Evolutionary conservation across 2,329 filamentous ascomycete genomes (phyloP), one percentile per base, ranked within the genome.

Genomic region (Penicillium sp.): DNA sequence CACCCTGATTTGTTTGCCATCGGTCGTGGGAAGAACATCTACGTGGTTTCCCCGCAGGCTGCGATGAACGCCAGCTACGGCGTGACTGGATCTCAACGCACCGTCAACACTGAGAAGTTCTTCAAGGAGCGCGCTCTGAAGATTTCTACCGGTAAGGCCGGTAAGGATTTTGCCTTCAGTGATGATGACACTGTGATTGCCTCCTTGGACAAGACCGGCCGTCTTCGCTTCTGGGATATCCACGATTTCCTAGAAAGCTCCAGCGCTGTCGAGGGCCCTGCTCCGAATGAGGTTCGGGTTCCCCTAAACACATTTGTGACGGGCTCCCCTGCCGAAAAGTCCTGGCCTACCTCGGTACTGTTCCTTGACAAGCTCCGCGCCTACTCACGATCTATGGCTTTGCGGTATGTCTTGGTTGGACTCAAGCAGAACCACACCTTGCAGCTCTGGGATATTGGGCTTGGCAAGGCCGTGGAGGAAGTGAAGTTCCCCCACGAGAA

Each of bases 351-450:
- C 2, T 97, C 94, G 20, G 90, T 99, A 52, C 83, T 96, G 70
- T 88, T 99, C 73, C 86, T 99, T 63, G 94, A 99, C 76, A 99
- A 97, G 80, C 86, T 92, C 74, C 89, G 92, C 57, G 91, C 94
- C 39, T 97, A 95, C 74, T 84, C 87, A 76, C 96, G 94, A 76
- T 88, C 89, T 54, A 88, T 89, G 67, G 92, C 95, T 41, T 81
- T 97, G 57, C 86, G 94, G 55, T 99, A 99, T 77, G 88, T 99
- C 78, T 87, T 99, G 69, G 90, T 99, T 56, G 94, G 94, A 65
- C 91, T 97, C 84, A 97, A 97, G 78, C 94, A 99, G 74, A 99
- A 99, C 74, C 94, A 99, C 76, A 95, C 93, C 49, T 84, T 99
- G 56, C 95, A 99, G 79, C 84, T 99, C 37, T 99, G 94, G 95